Evolutionary conservation across 2,329 filamentous ascomycete genomes (phyloP).

Genomic region (Mycocentrospora acerina): DNA sequence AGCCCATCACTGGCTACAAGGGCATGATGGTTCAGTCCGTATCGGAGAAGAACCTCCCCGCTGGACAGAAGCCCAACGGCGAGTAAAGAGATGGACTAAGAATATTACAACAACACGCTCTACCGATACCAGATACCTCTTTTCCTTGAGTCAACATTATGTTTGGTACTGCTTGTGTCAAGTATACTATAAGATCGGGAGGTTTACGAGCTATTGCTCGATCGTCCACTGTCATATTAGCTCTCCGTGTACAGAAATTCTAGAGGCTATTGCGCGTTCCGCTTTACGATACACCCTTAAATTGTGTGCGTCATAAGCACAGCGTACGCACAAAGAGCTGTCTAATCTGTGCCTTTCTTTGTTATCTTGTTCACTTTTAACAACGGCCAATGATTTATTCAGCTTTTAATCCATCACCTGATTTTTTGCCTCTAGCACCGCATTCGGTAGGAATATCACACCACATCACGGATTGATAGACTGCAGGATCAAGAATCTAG

Average conservation of each 20-base stretch:
- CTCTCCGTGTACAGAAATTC: slow-evolving; percentile 42
- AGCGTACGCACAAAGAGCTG: slow-evolving; percentile 23
- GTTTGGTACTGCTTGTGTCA: slow-evolving; percentile 42
- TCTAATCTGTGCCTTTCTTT: slow-evolving; percentile 22
- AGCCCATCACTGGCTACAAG: slow-evolving; percentile 43
- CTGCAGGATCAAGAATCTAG: too few species aligned
- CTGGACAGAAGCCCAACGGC: slow-evolving; percentile 31
- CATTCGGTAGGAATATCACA: too few species aligned
- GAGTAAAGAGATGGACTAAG: slow-evolving; percentile 29
- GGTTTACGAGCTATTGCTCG: slow-evolving; percentile 24
- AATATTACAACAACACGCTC: slow-evolving; percentile 27
- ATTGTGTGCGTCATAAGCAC: slow-evolving; percentile 15
- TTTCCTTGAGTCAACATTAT: slow-evolving; percentile 40
- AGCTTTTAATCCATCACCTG: too few species aligned
- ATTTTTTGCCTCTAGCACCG: too few species aligned
- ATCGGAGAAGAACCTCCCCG: slow-evolving; percentile 34
- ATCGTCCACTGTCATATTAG: slow-evolving; percentile 40
- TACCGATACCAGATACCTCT: slow-evolving; percentile 32
- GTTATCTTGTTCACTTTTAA: too few species aligned
- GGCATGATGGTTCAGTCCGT: slow-evolving; percentile 45
- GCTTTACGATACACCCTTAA: slow-evolving; percentile 16
- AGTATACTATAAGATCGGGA: slow-evolving; percentile 30
- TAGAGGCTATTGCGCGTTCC: slow-evolving; percentile 36
- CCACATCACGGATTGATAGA: too few species aligned
- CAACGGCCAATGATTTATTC: too few species aligned